Evolutionary conservation across 257 asterid genomes (phyloP).

Genomic region (Dorcoceras hygrometricum): DNA sequence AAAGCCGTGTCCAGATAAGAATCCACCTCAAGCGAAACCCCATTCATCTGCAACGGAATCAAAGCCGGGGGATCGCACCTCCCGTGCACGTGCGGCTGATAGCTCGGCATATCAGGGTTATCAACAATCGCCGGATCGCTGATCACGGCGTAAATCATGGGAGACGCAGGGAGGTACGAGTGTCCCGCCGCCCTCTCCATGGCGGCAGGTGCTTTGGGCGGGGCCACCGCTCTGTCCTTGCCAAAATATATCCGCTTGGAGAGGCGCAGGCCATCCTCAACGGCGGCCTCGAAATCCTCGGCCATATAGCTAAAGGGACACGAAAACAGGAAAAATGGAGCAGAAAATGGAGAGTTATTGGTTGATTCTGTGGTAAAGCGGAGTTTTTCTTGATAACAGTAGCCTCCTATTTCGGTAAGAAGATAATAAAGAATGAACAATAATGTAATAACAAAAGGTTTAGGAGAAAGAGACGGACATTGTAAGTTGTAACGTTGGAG

Average conservation of each 20-base stretch:
- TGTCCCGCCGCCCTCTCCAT: slow-evolving; percentile 55
- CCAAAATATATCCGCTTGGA: slow-evolving; percentile 80
- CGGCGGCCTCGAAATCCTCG: slow-evolving; percentile 80
- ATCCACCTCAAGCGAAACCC: slow-evolving; percentile 53
- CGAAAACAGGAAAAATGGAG: neutral
- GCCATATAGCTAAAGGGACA: slow-evolving; percentile 37
- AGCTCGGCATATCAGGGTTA: slow-evolving; percentile 93
- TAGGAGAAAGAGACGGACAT: slow-evolving; percentile 29
- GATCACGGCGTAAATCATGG: slow-evolving; percentile 85
- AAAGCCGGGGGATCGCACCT: slow-evolving; percentile 87
- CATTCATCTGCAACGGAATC: slow-evolving; percentile 91
- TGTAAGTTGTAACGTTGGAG: slow-evolving; percentile 21
- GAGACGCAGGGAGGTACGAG: slow-evolving; percentile 56
- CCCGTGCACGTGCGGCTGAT: slow-evolving; percentile 98
- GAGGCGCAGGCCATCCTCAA: slow-evolving; percentile 85
- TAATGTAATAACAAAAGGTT: neutral
- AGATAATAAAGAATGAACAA: neutral
- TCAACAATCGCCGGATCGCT: slow-evolving; percentile 75
- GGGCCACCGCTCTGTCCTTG: slow-evolving; percentile 79
- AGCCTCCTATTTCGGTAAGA: slow-evolving; percentile 7
- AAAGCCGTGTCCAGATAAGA: slow-evolving; percentile 75
- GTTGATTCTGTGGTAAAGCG: neutral
- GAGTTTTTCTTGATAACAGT: neutral
- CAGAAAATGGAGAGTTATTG: neutral
- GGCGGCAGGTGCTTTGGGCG: slow-evolving; percentile 59